These are phyloP conservation scores for Eimeria falciformis DNA, from an alignment of 169 alveolate genomes.

Conservation along the genomic window DNA sequence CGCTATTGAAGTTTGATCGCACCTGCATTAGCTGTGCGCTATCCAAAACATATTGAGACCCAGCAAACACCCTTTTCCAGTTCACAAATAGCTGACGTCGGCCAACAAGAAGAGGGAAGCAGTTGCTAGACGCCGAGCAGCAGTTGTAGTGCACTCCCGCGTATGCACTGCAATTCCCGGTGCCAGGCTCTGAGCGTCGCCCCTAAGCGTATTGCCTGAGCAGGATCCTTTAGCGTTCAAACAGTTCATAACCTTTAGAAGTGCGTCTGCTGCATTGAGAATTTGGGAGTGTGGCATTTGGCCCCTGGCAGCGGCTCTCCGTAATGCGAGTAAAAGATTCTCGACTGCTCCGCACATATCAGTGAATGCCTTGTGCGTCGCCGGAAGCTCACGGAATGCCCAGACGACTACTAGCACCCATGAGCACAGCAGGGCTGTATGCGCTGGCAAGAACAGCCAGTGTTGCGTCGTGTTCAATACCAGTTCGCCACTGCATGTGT, in stretches of 20 bases:
- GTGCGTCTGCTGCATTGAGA: neutral
- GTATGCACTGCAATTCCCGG: neutral
- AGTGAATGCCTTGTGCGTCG: neutral
- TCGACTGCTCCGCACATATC: neutral
- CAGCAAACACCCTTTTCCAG: too few species aligned
- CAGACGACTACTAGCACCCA: neutral
- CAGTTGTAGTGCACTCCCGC: neutral
- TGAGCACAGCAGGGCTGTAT: neutral
- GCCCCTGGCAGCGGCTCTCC: neutral
- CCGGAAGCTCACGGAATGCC: neutral
- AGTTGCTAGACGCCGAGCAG: slow-evolving; percentile 25
- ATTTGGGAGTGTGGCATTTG: neutral
- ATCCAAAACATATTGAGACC: too few species aligned
- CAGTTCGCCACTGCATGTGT: too few species aligned
- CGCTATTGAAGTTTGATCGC: too few species aligned
- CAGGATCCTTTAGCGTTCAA: neutral
- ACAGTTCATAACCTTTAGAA: neutral
- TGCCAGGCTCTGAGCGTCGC: neutral
- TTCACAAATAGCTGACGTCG: too few species aligned
- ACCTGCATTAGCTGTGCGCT: too few species aligned
- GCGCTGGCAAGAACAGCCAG: neutral
- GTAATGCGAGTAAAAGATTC: neutral
- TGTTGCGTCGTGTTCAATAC: neutral
- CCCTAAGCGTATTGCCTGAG: neutral
- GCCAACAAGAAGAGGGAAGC: neutral